Percentiles rank a stretch among this genome's conserved stretches.
Evolutionary conservation across 805 yeast species (phyloP).

Genomic region (Myxozyma kluyveri): DNA sequence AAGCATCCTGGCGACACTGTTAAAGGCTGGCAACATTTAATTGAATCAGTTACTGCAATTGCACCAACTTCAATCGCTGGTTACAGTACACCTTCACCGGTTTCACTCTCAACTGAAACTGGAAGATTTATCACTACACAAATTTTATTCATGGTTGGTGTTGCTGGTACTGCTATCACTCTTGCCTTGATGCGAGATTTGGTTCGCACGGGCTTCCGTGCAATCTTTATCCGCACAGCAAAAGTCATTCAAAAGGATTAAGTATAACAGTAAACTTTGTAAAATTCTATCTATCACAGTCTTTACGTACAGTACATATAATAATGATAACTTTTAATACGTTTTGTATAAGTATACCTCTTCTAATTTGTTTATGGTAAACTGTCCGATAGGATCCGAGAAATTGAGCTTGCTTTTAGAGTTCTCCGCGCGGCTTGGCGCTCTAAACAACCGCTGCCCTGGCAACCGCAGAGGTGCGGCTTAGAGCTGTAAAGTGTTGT

Average conservation of each 20-base stretch:
- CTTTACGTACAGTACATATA: no score
- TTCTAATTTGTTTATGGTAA: no score
- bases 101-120: background rate
- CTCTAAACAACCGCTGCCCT: no score
- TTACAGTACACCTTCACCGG: background rate
- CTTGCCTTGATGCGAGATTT: conserved; percentile 10
- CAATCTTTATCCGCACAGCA: background rate
- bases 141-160: conserved; percentile 1
- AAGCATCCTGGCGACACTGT: background rate
- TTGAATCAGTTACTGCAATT: background rate
- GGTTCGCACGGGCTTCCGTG: conserved; percentile 3
- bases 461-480: background rate
- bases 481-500: conserved; percentile 1
- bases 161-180: background rate
- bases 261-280: no score
- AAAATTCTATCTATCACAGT: no score
- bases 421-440: background rate
- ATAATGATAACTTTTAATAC: no score
- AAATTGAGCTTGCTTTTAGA: background rate
- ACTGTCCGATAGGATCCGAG: background rate
- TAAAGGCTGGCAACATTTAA: background rate
- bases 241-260: no score
- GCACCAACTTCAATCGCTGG: background rate
- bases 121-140: background rate
- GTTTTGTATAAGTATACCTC: no score